phyloP scores from a whole-genome alignment of 345 rosid genomes.

The Hevea brasiliensis region DNA sequence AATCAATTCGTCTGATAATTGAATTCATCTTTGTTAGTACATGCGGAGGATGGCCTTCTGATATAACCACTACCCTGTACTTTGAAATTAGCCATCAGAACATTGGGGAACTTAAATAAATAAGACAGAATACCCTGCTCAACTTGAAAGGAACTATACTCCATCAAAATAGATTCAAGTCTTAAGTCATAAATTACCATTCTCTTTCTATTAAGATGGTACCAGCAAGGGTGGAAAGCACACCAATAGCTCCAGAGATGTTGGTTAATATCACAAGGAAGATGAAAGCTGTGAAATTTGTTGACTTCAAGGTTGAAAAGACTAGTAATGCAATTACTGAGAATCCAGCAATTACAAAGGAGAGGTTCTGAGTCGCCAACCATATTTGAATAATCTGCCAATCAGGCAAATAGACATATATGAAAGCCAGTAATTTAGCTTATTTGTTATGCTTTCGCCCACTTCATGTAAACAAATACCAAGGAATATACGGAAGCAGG shows the following conservation, averaged over 20 bases:
- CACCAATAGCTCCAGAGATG: constrained; percentile 72
- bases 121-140: background rate
- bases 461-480: too few relatives aligned
- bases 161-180: too few relatives aligned
- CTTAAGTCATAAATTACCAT: constrained; percentile 48
- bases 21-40: constrained; percentile 74
- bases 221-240: constrained; percentile 89
- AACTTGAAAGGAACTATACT: background rate
- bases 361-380: constrained; percentile 70
- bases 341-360: constrained; percentile 69
- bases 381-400: constrained; percentile 69
- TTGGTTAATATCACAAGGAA: constrained; percentile 49
- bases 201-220: constrained; percentile 88
- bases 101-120: too few relatives aligned
- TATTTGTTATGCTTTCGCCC: too few relatives aligned
- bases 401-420: too few relatives aligned
- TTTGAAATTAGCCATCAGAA: background rate
- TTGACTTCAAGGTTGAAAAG: constrained; percentile 45
- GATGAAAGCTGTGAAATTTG: constrained; percentile 43
- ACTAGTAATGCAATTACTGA: constrained; percentile 56
- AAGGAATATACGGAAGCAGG: too few relatives aligned
- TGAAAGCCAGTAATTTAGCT: too few relatives aligned
- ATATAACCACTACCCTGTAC: constrained; percentile 80
- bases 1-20: constrained; percentile 68
- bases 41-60: constrained; percentile 57